Percentiles rank a stretch among this genome's conserved stretches.
Evolutionary conservation across 768 basidiomycete species (phyloP).

Genomic region (Rhizopogon vesiculosus): DNA sequence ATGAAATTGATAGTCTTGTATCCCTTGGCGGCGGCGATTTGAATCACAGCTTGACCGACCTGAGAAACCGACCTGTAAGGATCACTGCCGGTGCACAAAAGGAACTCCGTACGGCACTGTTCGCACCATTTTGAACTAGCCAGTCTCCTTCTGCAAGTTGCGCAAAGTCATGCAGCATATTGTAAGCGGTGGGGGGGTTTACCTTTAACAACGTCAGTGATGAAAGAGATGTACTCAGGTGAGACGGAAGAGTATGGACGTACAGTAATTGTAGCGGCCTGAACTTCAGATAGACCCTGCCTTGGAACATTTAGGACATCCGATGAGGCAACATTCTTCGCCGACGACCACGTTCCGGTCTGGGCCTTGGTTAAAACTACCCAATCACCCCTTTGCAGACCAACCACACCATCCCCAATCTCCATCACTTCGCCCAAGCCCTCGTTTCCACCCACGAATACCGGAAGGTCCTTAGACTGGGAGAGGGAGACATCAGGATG

Average conservation of each 20-base stretch:
- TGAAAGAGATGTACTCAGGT: neutral
- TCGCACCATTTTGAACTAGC: conserved; percentile 84
- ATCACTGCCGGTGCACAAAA: neutral
- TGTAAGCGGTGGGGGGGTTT: conserved; percentile 81
- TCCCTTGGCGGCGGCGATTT: conserved; percentile 70
- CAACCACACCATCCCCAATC: conserved; percentile 50
- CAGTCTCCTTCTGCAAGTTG: conserved; percentile 64
- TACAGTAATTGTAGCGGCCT: conserved; percentile 76
- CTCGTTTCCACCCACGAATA: conserved; percentile 73
- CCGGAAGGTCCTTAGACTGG: conserved; percentile 24
- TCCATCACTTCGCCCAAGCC: conserved; percentile 64
- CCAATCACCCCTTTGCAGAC: conserved; percentile 58
- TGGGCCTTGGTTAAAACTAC: conserved; percentile 68
- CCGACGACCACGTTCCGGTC: conserved; percentile 70
- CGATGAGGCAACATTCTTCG: conserved; percentile 43
- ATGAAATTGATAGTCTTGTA: conserved; percentile 81
- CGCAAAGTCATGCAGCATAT: conserved; percentile 73
- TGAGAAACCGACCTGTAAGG: conserved; percentile 19
- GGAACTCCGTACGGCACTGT: conserved; percentile 62
- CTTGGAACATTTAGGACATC: conserved; percentile 62
- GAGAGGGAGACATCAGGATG: conserved; percentile 31
- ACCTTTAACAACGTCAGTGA: conserved; percentile 37
- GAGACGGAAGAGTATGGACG: conserved; percentile 11
- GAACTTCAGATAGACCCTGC: conserved; percentile 46
- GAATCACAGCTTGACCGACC: conserved; percentile 85